Evolutionary conservation across 2,329 filamentous ascomycete species (phyloP).

Genomic region (Orbilia oligospora): DNA sequence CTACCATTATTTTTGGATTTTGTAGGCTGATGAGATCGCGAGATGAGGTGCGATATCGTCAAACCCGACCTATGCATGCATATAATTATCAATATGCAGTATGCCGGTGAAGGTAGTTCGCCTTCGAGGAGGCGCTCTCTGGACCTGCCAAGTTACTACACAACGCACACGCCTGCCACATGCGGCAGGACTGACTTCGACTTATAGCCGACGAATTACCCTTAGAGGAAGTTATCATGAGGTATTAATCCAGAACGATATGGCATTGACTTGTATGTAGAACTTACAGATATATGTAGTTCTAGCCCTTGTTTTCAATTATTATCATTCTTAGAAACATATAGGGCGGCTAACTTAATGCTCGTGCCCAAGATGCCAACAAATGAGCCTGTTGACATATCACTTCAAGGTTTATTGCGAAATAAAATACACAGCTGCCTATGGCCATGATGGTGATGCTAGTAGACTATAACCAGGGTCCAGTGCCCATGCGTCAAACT

Average conservation of each 20-base stretch:
- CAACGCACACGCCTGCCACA: conserved; percentile 3
- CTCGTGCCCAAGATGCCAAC: too few species aligned
- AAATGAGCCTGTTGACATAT: too few species aligned
- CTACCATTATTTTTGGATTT: background rate
- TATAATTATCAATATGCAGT: background rate
- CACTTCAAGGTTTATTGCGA: too few species aligned
- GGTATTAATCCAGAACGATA: background rate
- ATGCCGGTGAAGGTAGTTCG: background rate
- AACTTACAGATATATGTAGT: background rate
- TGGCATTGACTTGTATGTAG: background rate
- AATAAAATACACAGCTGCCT: too few species aligned
- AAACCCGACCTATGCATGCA: background rate
- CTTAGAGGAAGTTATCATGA: background rate
- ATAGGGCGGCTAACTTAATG: too few species aligned
- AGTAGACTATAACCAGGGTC: too few species aligned
- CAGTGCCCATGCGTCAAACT: background rate
- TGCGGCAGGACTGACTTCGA: background rate
- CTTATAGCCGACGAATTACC: background rate
- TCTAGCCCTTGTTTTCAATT: too few species aligned
- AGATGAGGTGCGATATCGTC: background rate
- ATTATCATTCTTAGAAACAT: too few species aligned
- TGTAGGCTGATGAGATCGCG: background rate
- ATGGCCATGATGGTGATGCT: too few species aligned
- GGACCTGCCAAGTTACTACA: background rate
- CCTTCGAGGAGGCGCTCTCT: background rate